A percentile compares a stretch with the other conserved stretches of the same genome.
Conservation (phyloP, 306 rosid genomes). For the Spatholobus suberectus region DNA sequence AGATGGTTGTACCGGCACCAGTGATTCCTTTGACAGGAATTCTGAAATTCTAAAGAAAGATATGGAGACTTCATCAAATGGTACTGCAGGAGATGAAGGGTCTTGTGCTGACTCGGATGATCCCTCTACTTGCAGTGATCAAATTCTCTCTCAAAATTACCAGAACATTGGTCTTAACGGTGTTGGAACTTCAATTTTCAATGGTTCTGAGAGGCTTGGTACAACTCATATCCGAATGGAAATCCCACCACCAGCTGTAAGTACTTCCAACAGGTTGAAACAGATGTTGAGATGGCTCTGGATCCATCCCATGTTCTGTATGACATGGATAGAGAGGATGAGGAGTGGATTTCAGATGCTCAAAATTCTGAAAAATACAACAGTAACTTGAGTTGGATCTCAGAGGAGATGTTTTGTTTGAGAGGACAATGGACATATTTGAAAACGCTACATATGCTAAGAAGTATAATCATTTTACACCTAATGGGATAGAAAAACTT, state of each 20-base stretch:
- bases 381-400: constrained; percentile 47
- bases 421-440: constrained; percentile 82
- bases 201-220: constrained; percentile 45
- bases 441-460: constrained; percentile 86
- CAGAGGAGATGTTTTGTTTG: constrained; percentile 70
- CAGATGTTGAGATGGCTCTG: constrained; percentile 95
- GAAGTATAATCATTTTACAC: constrained; percentile 66
- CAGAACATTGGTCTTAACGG: constrained; percentile 38
- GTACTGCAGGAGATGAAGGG: constrained; percentile 49
- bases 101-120: constrained; percentile 49
- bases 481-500: constrained; percentile 78
- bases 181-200: constrained; percentile 51
- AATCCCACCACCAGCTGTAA: constrained; percentile 54
- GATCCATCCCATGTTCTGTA: constrained; percentile 72
- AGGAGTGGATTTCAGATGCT: constrained; percentile 63
- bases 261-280: constrained; percentile 76
- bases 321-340: constrained; percentile 99
- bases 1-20: constrained; percentile 45
- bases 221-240: constrained; percentile 44
- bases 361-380: constrained; percentile 54
- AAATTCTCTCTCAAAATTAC: constrained; percentile 39
- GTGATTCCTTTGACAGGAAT: constrained; percentile 49
- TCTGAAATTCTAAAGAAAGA: constrained; percentile 44
- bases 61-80: constrained; percentile 41
- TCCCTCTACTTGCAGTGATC: constrained; percentile 46